Percentiles rank a stretch among this genome's conserved stretches.
Conservation (phyloP, 768 basidiomycete species). For the Tubosaeta brunneosetosa region DNA sequence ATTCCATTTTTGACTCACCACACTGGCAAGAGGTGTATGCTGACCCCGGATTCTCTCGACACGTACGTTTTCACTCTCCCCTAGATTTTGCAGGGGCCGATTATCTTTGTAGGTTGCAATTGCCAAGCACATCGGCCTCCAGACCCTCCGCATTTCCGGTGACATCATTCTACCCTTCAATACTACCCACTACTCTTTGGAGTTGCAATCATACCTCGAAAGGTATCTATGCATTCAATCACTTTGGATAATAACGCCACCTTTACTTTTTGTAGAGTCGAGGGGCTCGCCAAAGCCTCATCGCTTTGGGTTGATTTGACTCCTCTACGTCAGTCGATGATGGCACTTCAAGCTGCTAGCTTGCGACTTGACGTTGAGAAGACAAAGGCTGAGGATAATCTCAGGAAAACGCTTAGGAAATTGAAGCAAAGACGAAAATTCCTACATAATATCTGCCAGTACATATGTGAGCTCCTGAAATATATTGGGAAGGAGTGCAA, state of each 20-base stretch:
- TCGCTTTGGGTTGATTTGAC: conserved; percentile 49
- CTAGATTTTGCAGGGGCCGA: conserved; percentile 1
- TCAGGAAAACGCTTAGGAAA: conserved; percentile 43
- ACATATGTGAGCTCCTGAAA: conserved; percentile 35
- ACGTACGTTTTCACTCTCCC: conserved; percentile 40
- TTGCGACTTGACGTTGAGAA: conserved; percentile 57
- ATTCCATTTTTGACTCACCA: conserved; percentile 68
- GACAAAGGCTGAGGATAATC: conserved; percentile 44
- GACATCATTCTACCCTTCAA: conserved; percentile 67
- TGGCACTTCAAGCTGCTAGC: conserved; percentile 48
- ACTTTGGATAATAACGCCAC: conserved; percentile 23
- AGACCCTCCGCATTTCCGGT: conserved; percentile 59
- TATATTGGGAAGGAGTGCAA: conserved; percentile 28
- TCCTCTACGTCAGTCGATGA: conserved; percentile 43
- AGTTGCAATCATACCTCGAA: conserved; percentile 57
- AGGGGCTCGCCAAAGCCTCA: conserved; percentile 16
- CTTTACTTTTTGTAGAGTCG: conserved; percentile 23
- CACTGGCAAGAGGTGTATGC: conserved; percentile 71
- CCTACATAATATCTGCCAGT: conserved; percentile 19
- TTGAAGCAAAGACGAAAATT: conserved; percentile 26
- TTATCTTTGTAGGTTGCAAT: conserved; percentile 48
- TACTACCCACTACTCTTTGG: conserved; percentile 71
- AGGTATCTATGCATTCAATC: conserved; percentile 37
- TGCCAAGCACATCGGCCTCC: conserved; percentile 61
- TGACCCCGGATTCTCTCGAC: conserved; percentile 73